A percentile compares a stretch with the other conserved stretches of the same genome.
Evolutionary conservation across 2,329 filamentous ascomycete species (phyloP).

Genomic region (Cercospora janseana): DNA sequence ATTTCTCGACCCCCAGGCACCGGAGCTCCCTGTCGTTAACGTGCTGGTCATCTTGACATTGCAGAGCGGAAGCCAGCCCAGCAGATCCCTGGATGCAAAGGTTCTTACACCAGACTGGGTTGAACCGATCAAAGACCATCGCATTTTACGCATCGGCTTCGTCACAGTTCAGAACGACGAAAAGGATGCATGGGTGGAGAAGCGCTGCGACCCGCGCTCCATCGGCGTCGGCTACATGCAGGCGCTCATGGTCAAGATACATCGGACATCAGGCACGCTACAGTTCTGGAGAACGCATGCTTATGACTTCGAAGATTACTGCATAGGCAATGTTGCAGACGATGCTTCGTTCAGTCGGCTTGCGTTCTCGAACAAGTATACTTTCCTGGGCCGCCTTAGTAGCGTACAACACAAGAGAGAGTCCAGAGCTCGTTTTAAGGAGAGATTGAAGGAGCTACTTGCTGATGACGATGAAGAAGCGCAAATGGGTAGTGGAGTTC

Average conservation of each 20-base stretch:
- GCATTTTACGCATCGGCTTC: conserved; percentile 11
- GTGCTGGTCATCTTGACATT: not conserved
- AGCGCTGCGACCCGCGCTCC: not conserved
- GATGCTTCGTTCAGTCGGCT: not conserved
- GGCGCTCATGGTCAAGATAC: conserved; percentile 6
- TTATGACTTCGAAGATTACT: conserved; percentile 18
- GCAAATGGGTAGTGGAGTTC: conserved; percentile 14
- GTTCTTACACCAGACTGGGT: not conserved
- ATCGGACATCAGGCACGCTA: not conserved
- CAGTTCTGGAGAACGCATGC: conserved; percentile 7
- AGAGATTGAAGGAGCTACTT: conserved; percentile 3
- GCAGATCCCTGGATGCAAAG: not conserved
- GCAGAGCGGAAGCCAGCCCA: not conserved
- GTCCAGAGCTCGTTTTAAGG: not conserved
- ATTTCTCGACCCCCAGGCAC: not conserved
- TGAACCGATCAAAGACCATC: not conserved
- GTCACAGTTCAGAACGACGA: not conserved
- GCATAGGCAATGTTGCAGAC: conserved; percentile 15
- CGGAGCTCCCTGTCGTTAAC: not conserved
- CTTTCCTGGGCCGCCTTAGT: conserved; percentile 8
- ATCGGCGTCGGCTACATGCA: conserved; percentile 8
- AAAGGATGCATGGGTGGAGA: not conserved
- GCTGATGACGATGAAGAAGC: conserved; percentile 1
- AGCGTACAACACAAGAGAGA: not conserved
- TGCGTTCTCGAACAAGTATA: not conserved